Evolutionary conservation across 2,329 filamentous ascomycete genomes (phyloP).

Genomic region (Akanthomyces lecanii): DNA sequence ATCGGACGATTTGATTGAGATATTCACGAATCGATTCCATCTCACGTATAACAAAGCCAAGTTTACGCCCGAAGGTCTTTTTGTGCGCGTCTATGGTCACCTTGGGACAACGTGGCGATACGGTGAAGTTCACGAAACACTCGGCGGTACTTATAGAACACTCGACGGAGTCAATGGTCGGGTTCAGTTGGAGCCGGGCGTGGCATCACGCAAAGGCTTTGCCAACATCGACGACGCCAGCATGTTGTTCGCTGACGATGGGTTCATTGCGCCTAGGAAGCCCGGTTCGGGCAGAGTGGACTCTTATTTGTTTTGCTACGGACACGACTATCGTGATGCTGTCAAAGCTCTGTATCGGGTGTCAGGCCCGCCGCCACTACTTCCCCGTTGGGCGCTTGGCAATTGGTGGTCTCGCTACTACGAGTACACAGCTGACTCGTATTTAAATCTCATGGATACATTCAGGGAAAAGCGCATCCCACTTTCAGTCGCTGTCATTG

Average conservation of each 20-base stretch:
- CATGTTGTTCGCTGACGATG: constrained; percentile 53
- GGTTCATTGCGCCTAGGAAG: constrained; percentile 46
- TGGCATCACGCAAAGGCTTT: constrained; percentile 48
- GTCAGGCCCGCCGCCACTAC: constrained; percentile 50
- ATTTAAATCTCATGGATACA: constrained; percentile 52
- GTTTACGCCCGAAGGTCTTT: constrained; percentile 49
- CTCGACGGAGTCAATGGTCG: constrained; percentile 42
- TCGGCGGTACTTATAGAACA: constrained; percentile 49
- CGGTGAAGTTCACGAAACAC: constrained; percentile 37
- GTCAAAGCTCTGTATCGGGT: constrained; percentile 52
- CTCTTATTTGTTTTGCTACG: constrained; percentile 58
- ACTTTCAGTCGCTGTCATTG: constrained; percentile 55
- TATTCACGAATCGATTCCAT: constrained; percentile 52
- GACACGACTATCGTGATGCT: constrained; percentile 51
- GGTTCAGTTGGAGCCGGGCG: constrained; percentile 44
- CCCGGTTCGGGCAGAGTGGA: constrained; percentile 45
- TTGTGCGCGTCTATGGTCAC: constrained; percentile 29
- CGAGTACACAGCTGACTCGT: constrained; percentile 51
- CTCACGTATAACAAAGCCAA: constrained; percentile 54
- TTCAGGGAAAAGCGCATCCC: constrained; percentile 50
- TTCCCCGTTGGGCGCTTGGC: constrained; percentile 56
- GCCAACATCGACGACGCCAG: constrained; percentile 50
- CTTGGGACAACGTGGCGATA: constrained; percentile 44
- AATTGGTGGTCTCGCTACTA: constrained; percentile 66
- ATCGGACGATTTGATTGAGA: constrained; percentile 44